Base-by-base conservation (phyloP, 805 yeast species). In the Starmerella etchellsii region DNA sequence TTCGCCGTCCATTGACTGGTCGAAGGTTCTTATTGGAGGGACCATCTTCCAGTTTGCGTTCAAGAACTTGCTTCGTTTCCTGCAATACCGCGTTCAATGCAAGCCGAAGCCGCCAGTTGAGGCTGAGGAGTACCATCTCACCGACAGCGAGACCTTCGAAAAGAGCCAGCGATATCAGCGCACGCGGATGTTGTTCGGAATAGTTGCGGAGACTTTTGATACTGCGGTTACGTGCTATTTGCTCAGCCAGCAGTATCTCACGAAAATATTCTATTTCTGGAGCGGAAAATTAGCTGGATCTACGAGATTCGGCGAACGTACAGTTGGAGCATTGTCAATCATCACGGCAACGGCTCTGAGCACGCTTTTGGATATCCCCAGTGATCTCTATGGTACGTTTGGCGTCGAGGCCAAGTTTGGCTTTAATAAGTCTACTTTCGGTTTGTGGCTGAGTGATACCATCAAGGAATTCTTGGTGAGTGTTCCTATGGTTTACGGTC, bases 331-430 rank as follows among this genome's bases (percentile, higher is more conserved):
- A 11, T 4, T 42, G 15, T 22, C 44, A 13, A 21, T 31, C 31
- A 14, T 47, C 8, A 26, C 35, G 5, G 11, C 38, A 3, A 64
- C 74, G 25, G 40, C 66, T 20, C 44, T 76, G 34, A 65, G 77
- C 8, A 65, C 77, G 2, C 37, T 83, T 2, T 43, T 75, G 24
- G 66, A 73, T 3, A 58, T 81, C 40, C 98, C 98, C 3, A 56
- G 77, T 19, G 67, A 76, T 9, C 76, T 80, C 58, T 87, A 85
- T 62, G 66, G 71, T 43, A 79, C 80, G 53, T 91, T 91, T 64
- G 87, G 85, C 14, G 68, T 91, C 51, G 98, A 91, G 63, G 95
- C 88, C 59, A 74, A 74, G 61, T 88, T 70, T 54, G 98, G 98
- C 1, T 91, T 91, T 66, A 91, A 91, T 66, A 91, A 91, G 62